Percentiles rank a stretch among this genome's conserved stretches.
These are phyloP conservation scores for Fomitopsis betulina DNA, from an alignment of 1,284 basidiomycete genomes.

Conservation along the genomic window DNA sequence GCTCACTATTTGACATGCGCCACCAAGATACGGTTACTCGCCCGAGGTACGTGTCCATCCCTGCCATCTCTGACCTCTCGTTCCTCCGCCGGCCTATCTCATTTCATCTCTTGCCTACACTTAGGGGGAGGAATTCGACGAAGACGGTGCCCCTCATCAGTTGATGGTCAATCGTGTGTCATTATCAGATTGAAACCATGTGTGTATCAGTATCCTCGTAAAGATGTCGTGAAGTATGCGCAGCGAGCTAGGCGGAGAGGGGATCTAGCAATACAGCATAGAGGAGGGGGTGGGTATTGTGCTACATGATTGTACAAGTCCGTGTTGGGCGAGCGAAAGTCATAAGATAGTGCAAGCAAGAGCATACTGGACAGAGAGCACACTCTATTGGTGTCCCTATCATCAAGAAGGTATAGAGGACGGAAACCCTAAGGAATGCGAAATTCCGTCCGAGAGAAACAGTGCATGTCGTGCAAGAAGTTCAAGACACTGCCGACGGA, in stretches of 20 bases:
- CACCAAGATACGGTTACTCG: constrained; percentile 62
- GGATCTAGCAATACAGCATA: constrained; percentile 38
- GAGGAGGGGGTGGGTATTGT: constrained; percentile 22
- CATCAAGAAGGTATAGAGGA: constrained; percentile 12
- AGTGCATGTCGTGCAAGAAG: constrained; percentile 13
- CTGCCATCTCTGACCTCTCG: constrained; percentile 8
- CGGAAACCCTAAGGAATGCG: constrained; percentile 14
- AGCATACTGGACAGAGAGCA: constrained; percentile 4
- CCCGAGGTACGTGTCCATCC: constrained; percentile 46
- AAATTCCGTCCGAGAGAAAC: constrained; percentile 6
- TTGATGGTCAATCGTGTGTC: constrained; percentile 61
- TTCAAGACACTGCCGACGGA: background rate
- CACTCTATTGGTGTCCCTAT: constrained; percentile 5
- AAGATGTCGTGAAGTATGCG: constrained; percentile 21
- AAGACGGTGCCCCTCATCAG: constrained; percentile 78
- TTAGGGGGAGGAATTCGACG: constrained; percentile 73
- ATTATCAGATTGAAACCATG: constrained; percentile 26
- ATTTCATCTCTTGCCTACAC: constrained; percentile 6
- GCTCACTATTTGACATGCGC: constrained; percentile 4
- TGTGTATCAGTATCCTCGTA: constrained; percentile 14
- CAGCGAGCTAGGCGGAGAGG: constrained; percentile 15
- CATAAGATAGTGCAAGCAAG: constrained; percentile 18
- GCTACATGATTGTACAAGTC: constrained; percentile 23
- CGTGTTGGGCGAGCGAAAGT: constrained; percentile 14
- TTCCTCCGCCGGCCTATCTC: constrained; percentile 12